Evolutionary conservation across 1,284 basidiomycete species (phyloP).

Genomic region (Ceratobasidium theobromae): DNA sequence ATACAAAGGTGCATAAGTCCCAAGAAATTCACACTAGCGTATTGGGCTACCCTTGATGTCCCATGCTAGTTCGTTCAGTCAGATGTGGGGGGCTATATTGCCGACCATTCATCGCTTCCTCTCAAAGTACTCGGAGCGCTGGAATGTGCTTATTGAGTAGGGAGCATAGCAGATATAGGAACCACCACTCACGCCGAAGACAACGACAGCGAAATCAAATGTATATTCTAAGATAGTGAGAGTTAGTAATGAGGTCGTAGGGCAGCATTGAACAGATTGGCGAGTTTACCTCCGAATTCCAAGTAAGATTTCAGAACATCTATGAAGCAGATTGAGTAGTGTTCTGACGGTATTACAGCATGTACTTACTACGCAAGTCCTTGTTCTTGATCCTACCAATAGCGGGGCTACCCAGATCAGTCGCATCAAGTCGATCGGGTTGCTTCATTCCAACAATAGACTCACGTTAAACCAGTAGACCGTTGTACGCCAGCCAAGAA

Average conservation of each 20-base stretch:
- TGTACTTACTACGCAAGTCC: slow-evolving; percentile 70
- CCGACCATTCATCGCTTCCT: slow-evolving; percentile 45
- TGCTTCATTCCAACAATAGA: slow-evolving; percentile 32
- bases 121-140: slow-evolving; percentile 77
- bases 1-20: background rate
- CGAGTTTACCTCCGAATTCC: slow-evolving; percentile 58
- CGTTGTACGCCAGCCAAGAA: slow-evolving; percentile 78
- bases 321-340: slow-evolving; percentile 41
- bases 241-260: background rate
- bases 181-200: slow-evolving; percentile 70
- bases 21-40: slow-evolving; percentile 6
- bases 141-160: slow-evolving; percentile 35
- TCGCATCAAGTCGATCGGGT: background rate
- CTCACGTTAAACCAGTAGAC: slow-evolving; percentile 78
- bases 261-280: background rate
- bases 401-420: slow-evolving; percentile 54
- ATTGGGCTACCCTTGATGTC: background rate
- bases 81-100: background rate
- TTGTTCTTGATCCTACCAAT: slow-evolving; percentile 75
- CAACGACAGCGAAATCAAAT: slow-evolving; percentile 79
- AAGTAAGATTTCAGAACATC: slow-evolving; percentile 73
- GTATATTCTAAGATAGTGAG: slow-evolving; percentile 59
- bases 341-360: slow-evolving; percentile 4
- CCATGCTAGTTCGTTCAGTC: background rate
- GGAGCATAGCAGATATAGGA: slow-evolving; percentile 28